Conservation (phyloP, 805 yeast species). For the Wickerhamiella hasegawae region DNA sequence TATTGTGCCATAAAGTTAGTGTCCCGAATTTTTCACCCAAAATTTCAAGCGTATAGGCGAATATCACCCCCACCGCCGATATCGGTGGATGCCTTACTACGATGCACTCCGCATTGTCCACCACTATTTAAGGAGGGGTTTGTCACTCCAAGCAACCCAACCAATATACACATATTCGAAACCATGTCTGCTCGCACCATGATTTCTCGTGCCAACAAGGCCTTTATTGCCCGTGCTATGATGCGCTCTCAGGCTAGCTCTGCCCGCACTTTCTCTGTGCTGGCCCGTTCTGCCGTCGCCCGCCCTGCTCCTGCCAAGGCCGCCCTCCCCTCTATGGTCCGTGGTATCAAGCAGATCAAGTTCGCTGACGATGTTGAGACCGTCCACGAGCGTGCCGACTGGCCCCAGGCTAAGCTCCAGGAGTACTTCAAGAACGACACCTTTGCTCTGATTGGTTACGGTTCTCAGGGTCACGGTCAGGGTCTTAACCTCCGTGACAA, state of each 20-base stretch:
- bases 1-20: too few species aligned
- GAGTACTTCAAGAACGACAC: constrained; percentile 98
- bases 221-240: constrained; percentile 29
- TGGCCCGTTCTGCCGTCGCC: constrained; percentile 26
- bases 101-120: too few species aligned
- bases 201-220: constrained; percentile 18
- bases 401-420: constrained; percentile 95
- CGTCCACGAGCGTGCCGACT: constrained; percentile 97
- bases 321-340: constrained; percentile 40
- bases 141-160: too few species aligned
- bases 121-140: too few species aligned
- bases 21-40: too few species aligned
- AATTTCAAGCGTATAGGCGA: too few species aligned
- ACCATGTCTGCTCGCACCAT: constrained; percentile 17
- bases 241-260: constrained; percentile 30
- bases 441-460: constrained; percentile 95
- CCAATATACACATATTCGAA: background rate
- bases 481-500: constrained; percentile 98
- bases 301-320: constrained; percentile 20
- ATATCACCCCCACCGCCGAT: too few species aligned
- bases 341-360: constrained; percentile 94
- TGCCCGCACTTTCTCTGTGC: constrained; percentile 48
- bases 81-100: too few species aligned
- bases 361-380: constrained; percentile 85
- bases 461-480: constrained; percentile 99